Evolutionary conservation across 2,329 filamentous ascomycete species (phyloP).

Genomic region (Colletotrichum sansevieriae): DNA sequence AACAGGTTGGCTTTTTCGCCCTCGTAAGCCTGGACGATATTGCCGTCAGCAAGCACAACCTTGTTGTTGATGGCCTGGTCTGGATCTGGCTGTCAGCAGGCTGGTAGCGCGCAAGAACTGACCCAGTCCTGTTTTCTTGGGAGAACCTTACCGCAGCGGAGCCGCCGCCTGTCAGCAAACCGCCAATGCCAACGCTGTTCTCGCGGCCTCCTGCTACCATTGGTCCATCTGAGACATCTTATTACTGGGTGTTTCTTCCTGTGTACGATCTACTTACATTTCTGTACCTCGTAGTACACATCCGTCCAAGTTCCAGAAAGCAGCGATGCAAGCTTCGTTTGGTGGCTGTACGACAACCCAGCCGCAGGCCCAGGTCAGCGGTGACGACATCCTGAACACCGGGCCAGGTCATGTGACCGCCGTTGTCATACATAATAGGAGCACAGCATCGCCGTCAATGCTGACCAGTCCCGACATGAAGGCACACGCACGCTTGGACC

Average conservation of each 20-base stretch:
- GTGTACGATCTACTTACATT: neutral
- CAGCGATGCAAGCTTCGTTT: too few relatives aligned
- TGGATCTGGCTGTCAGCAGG: neutral
- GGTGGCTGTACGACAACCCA: too few relatives aligned
- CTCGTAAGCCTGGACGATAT: constrained; percentile 53
- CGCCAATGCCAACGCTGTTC: constrained; percentile 47
- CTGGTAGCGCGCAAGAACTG: constrained; percentile 44
- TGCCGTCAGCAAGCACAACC: constrained; percentile 55
- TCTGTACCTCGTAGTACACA: too few relatives aligned
- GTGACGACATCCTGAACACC: too few relatives aligned
- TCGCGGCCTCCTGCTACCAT: constrained; percentile 19
- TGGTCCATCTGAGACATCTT: neutral
- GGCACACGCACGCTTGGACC: too few relatives aligned
- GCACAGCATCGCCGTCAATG: too few relatives aligned
- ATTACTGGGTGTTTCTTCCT: neutral
- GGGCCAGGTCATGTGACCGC: too few relatives aligned
- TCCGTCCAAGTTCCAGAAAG: too few relatives aligned
- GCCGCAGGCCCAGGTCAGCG: too few relatives aligned
- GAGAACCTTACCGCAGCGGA: too few relatives aligned
- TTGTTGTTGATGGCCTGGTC: neutral
- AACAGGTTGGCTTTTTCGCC: constrained; percentile 55
- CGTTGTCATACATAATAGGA: too few relatives aligned
- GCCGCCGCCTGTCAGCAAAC: constrained; percentile 18
- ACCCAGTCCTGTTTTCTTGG: constrained; percentile 13
- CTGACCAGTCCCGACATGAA: too few relatives aligned